Evolutionary conservation across 2,329 filamentous ascomycete species (phyloP).

Genomic region (Didymellaceae sp.): DNA sequence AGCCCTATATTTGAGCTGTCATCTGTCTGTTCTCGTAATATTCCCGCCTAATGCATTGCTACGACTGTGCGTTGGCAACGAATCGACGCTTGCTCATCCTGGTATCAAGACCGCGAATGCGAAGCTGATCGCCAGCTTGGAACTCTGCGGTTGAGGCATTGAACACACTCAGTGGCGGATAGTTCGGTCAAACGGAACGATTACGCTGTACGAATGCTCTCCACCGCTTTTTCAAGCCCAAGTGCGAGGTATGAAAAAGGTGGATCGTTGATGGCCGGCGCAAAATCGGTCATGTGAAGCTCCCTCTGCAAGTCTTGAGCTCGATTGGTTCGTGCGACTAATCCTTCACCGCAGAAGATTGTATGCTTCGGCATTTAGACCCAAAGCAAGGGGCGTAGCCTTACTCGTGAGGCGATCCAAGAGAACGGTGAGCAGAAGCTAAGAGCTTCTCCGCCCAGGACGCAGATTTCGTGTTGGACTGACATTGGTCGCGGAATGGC

Average conservation of each 20-base stretch:
- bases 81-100: no score
- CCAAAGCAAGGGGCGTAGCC: constrained; percentile 14
- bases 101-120: background rate
- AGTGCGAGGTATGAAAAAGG: constrained; percentile 7
- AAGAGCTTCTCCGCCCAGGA: constrained; percentile 16
- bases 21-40: no score
- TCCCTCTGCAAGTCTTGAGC: constrained; percentile 21
- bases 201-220: background rate
- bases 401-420: constrained; percentile 23
- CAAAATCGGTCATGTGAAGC: constrained; percentile 31
- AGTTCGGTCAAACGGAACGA: constrained; percentile 7
- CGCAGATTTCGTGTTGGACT: constrained; percentile 22
- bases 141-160: background rate
- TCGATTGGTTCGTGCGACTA: constrained; percentile 19
- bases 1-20: no score
- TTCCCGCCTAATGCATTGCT: no score
- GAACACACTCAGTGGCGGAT: constrained; percentile 8
- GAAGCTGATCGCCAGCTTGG: background rate
- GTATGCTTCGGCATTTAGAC: constrained; percentile 17
- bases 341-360: constrained; percentile 27
- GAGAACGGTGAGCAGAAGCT: constrained; percentile 28
- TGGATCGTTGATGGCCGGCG: constrained; percentile 12
- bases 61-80: no score
- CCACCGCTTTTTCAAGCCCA: constrained; percentile 31
- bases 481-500: constrained; percentile 22